These are phyloP conservation scores for Colletotrichum tabaci DNA, from an alignment of 2,329 filamentous ascomycete genomes.

Conservation along the genomic window DNA sequence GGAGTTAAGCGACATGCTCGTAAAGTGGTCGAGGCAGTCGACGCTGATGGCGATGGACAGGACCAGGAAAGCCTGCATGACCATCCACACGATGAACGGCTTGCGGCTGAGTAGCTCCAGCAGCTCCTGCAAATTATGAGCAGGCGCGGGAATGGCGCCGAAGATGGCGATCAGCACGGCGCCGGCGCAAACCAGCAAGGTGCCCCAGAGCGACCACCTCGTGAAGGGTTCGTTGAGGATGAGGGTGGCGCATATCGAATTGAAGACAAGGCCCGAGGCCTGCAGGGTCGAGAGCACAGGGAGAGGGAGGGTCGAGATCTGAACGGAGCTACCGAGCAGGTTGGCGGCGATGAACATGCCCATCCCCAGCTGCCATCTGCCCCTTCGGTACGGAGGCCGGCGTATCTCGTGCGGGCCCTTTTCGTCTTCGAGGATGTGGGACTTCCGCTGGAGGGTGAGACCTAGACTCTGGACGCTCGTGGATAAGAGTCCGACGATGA, in stretches of 20 bases:
- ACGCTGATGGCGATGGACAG: conserved; percentile 75
- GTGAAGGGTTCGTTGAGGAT: conserved; percentile 96
- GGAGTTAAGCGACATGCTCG: conserved; percentile 70
- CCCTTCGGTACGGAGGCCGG: conserved; percentile 88
- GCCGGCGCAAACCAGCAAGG: conserved; percentile 86
- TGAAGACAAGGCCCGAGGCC: conserved; percentile 96
- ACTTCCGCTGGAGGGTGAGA: conserved; percentile 96
- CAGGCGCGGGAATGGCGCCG: conserved; percentile 92
- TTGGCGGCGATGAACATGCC: conserved; percentile 97
- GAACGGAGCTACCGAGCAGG: conserved; percentile 93
- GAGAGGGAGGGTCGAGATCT: conserved; percentile 95
- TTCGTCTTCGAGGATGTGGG: conserved; percentile 97
- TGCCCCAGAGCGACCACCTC: conserved; percentile 91
- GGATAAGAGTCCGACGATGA: conserved; percentile 92
- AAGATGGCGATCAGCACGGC: conserved; percentile 95
- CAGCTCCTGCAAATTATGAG: conserved; percentile 88
- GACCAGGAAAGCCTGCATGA: conserved; percentile 82
- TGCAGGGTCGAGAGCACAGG: conserved; percentile 96
- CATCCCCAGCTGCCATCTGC: conserved; percentile 98
- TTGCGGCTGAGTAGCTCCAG: conserved; percentile 80
- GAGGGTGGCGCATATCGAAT: conserved; percentile 95
- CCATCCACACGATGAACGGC: conserved; percentile 92
- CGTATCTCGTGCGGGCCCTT: conserved; percentile 84
- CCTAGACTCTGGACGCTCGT: conserved; percentile 96
- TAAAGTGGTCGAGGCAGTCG: conserved; percentile 68